A percentile compares a stretch with the other conserved stretches of the same genome.
Evolutionary conservation across 192 early-diverging fungal genomes (phyloP).

Genomic region (Nowakowskiella sp.): DNA sequence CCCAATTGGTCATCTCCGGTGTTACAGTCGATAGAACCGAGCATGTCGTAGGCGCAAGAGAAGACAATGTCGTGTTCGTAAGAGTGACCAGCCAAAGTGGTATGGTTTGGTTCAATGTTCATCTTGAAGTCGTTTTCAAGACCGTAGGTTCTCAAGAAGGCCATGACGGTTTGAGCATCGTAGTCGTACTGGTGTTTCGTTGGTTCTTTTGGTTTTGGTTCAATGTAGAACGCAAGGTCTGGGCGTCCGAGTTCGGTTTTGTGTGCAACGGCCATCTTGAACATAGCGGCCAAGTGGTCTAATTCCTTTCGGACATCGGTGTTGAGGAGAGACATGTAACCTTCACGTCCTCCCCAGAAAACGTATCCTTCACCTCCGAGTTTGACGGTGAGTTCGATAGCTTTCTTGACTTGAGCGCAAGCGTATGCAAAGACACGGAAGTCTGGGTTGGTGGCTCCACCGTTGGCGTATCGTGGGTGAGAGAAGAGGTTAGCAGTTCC

Average conservation of each 20-base stretch:
- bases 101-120: conserved; percentile 33
- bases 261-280: conserved; percentile 27
- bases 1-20: conserved; percentile 26
- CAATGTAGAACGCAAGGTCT: conserved; percentile 20
- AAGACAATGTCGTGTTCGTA: conserved; percentile 31
- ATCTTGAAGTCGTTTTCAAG: conserved; percentile 28
- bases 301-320: conserved; percentile 14
- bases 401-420: conserved; percentile 27
- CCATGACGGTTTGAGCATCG: conserved; percentile 28
- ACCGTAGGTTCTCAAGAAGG: conserved; percentile 20
- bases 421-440: conserved; percentile 20
- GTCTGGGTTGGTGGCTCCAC: conserved; percentile 24
- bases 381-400: conserved; percentile 25
- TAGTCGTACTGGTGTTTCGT: conserved; percentile 35
- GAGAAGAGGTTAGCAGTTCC: conserved; percentile 23
- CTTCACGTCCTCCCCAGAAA: conserved; percentile 34
- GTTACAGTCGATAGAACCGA: conserved; percentile 30
- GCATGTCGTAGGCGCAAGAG: conserved; percentile 10
- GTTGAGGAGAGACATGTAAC: conserved; percentile 23
- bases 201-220: conserved; percentile 30
- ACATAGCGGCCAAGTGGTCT: conserved; percentile 30
- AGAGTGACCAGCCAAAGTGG: conserved; percentile 27
- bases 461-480: conserved; percentile 14
- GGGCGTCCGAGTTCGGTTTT: conserved; percentile 22
- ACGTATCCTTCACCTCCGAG: conserved; percentile 29